Evolutionary conservation across 2,329 filamentous ascomycete species (phyloP), one percentile per base, ranked within the genome.

Genomic region (Xylaria multiplex): DNA sequence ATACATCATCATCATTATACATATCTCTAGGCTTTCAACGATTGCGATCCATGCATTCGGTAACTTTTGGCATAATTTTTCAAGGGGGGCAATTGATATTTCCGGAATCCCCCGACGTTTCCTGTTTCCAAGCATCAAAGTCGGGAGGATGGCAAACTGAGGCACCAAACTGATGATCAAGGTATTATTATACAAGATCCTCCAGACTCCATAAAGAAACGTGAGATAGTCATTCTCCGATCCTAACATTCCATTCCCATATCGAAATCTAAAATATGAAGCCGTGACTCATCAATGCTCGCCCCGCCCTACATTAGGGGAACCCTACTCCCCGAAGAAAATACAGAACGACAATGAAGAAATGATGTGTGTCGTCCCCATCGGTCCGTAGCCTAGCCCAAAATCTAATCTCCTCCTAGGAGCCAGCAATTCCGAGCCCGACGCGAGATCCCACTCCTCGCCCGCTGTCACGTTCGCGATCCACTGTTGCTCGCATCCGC

Each of bases 401-500:
- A 66, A 62, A 65, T 62, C 62, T 61, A 40, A 62, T 27, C 57
- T 69, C 65, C 67, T 68, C 68, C 69, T 76, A 85, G 30, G 82
- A 79, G 58, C 81, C 81, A 48, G 81, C 84, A 75, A 88, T 87
- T 1, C 85, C 85, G 14, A 88, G 75, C 9, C 85, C 85, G 30
- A 86, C 81, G 53, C 84, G 76, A 42, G 65, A 64, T 42, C 61
- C 62, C 54, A 42, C 74, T 27, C 73, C 61, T 65, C 71, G 69
- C 19, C 73, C 71, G 27, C 74, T 73, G 59, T 79, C 70, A 7
- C 75, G 73, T 55, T 73, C 76, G 14, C 74, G 73, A 50, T 76
- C 76, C 30, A 76, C 73, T n/a, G 74, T 77, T 3, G 75, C 77
- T 53, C 76, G 73, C 83, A 97, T 89, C 66, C 95, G 85, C 50